A percentile compares a stretch with the other conserved stretches of the same genome.
These are phyloP conservation scores for Neurospora intermedia DNA, from an alignment of 495 filamentous ascomycete species.

Conservation along the genomic window DNA sequence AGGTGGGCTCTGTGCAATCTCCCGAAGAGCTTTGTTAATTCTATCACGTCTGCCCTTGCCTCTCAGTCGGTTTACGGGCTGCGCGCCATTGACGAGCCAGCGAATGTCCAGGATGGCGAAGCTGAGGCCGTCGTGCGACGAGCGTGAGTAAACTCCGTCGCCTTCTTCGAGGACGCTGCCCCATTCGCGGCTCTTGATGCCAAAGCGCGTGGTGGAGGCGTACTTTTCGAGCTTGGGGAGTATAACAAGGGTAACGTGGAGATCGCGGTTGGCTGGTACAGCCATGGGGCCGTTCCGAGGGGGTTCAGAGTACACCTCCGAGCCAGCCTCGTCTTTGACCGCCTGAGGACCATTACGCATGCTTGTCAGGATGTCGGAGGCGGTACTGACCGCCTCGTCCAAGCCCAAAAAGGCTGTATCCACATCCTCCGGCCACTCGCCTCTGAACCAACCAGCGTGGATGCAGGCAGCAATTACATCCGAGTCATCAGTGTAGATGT, in stretches of 20 bases:
- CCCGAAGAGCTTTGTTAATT: slow-evolving; percentile 35
- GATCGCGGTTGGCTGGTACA: slow-evolving; percentile 53
- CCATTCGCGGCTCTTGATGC: slow-evolving; percentile 71
- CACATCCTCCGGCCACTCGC: slow-evolving; percentile 72
- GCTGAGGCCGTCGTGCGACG: slow-evolving; percentile 73
- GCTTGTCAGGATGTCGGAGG: neutral
- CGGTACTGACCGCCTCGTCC: slow-evolving; percentile 22
- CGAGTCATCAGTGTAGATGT: slow-evolving; percentile 92
- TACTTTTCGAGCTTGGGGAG: slow-evolving; percentile 72
- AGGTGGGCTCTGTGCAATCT: slow-evolving; percentile 21
- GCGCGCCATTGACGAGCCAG: slow-evolving; percentile 66
- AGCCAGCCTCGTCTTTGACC: slow-evolving; percentile 6
- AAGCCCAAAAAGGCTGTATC: slow-evolving; percentile 55
- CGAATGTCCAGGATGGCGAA: slow-evolving; percentile 69
- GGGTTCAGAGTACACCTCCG: slow-evolving; percentile 30
- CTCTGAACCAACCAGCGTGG: slow-evolving; percentile 83
- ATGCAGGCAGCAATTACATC: slow-evolving; percentile 89
- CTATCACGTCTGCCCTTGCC: slow-evolving; percentile 38
- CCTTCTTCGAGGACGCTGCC: slow-evolving; percentile 30
- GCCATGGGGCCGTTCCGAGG: slow-evolving; percentile 38
- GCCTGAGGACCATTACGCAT: neutral
- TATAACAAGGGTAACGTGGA: slow-evolving; percentile 76
- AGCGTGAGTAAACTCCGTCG: slow-evolving; percentile 15
- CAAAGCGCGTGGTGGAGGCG: slow-evolving; percentile 58
- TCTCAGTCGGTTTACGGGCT: slow-evolving; percentile 44